Conservation (phyloP, 352 stramenopile species). For the Phytophthora quininea region DNA sequence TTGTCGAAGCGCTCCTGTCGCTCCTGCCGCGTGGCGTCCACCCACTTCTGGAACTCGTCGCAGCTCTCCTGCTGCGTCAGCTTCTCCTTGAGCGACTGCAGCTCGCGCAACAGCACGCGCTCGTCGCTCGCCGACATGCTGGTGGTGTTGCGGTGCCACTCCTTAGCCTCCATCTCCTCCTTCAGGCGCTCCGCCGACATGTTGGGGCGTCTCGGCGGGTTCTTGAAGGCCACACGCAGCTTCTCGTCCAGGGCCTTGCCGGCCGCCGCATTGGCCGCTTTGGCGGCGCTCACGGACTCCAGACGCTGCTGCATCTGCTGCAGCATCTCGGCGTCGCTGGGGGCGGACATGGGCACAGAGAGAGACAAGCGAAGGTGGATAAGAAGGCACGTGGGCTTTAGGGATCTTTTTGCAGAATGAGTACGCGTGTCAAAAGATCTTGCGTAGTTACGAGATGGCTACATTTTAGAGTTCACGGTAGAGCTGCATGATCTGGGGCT, state of each 20-base stretch:
- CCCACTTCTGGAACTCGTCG: constrained; percentile 61
- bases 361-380: neutral
- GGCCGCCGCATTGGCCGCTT: constrained; percentile 55
- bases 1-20: constrained; percentile 65
- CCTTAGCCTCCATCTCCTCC: constrained; percentile 61
- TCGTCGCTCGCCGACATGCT: constrained; percentile 78
- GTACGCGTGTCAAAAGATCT: neutral
- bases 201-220: constrained; percentile 61
- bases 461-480: constrained; percentile 41
- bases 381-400: constrained; percentile 5
- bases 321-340: constrained; percentile 51
- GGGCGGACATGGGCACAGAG: constrained; percentile 31
- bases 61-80: constrained; percentile 55
- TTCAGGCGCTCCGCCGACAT: constrained; percentile 58
- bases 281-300: constrained; percentile 36
- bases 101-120: constrained; percentile 68
- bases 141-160: constrained; percentile 70
- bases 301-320: constrained; percentile 61
- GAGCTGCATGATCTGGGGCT: constrained; percentile 54
- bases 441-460: no score
- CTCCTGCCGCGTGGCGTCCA: constrained; percentile 62
- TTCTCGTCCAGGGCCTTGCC: constrained; percentile 82
- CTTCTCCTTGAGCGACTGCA: constrained; percentile 67
- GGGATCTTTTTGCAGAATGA: constrained; percentile 42
- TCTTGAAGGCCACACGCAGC: constrained; percentile 70